Percentiles rank a stretch among this genome's conserved stretches.
These are phyloP conservation scores for Ananas comosus DNA, from an alignment of 176 grass and related monocot genomes.

Conservation along the genomic window DNA sequence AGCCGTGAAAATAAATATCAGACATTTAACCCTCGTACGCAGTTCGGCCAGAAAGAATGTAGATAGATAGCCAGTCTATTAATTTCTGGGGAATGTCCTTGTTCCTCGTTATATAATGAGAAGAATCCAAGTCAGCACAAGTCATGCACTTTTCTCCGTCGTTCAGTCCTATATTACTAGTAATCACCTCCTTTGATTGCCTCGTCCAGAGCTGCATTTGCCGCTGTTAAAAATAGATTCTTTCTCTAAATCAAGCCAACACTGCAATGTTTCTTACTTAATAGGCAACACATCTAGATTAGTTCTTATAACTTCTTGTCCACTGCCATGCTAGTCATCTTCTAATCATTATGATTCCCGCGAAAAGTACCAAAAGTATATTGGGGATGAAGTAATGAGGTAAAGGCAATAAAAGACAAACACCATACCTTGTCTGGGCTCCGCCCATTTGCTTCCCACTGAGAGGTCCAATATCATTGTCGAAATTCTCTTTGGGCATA, in stretches of 20 bases:
- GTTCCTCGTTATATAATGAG: too few species aligned
- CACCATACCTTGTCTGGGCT: conserved; percentile 20
- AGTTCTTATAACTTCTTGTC: not conserved
- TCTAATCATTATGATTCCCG: not conserved
- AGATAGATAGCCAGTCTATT: too few species aligned
- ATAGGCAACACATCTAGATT: not conserved
- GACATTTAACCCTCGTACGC: too few species aligned
- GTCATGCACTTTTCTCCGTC: too few species aligned
- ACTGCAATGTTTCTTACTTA: not conserved
- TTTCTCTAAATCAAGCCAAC: not conserved
- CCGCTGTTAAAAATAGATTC: not conserved
- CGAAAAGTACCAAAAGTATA: not conserved
- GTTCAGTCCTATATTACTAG: too few species aligned
- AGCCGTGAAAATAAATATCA: too few species aligned
- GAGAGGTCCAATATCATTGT: conserved; percentile 24
- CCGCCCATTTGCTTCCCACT: conserved; percentile 35
- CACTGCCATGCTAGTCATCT: not conserved
- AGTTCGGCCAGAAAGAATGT: too few species aligned
- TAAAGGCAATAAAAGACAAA: not conserved
- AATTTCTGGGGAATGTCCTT: too few species aligned
- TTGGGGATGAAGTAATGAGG: not conserved
- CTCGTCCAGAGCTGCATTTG: too few species aligned
- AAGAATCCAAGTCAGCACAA: too few species aligned
- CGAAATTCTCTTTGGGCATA: conserved; percentile 29
- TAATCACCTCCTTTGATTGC: not conserved